Conservation (phyloP, 2,329 filamentous ascomycete genomes). For the Zarea fungicola region DNA sequence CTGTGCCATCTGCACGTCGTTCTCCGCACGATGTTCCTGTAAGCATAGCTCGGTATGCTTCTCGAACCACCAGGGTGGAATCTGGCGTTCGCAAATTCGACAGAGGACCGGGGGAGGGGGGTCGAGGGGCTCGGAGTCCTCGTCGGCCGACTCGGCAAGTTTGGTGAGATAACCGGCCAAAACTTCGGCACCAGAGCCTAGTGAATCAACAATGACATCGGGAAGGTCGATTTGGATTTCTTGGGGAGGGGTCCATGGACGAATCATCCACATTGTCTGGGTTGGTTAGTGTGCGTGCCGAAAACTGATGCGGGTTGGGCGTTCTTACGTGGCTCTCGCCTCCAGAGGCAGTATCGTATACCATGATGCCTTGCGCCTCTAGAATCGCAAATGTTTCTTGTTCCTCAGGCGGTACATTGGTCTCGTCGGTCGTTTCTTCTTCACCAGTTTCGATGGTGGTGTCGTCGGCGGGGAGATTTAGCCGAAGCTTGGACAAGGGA, state of each 20-base stretch:
- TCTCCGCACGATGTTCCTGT: slow-evolving; percentile 92
- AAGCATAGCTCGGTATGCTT: slow-evolving; percentile 96
- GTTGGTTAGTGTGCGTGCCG: slow-evolving; percentile 21
- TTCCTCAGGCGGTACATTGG: slow-evolving; percentile 1
- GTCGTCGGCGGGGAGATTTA: slow-evolving; percentile 36
- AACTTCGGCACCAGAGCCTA: slow-evolving; percentile 91
- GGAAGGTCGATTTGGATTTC: slow-evolving; percentile 97
- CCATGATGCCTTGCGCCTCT: slow-evolving; percentile 97
- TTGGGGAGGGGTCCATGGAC: slow-evolving; percentile 78
- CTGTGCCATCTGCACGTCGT: slow-evolving; percentile 95
- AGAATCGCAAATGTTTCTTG: slow-evolving; percentile 58
- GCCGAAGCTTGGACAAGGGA: slow-evolving; percentile 59
- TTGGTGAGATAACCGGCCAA: slow-evolving; percentile 89
- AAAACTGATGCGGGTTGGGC: background rate
- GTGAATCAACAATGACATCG: slow-evolving; percentile 78
- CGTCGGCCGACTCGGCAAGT: slow-evolving; percentile 75
- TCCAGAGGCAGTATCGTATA: slow-evolving; percentile 83
- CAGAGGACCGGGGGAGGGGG: slow-evolving; percentile 87
- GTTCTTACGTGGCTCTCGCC: slow-evolving; percentile 81
- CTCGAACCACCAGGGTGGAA: slow-evolving; percentile 99
- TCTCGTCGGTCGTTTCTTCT: slow-evolving; percentile 34
- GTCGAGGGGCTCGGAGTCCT: slow-evolving; percentile 69
- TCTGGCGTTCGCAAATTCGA: slow-evolving; percentile 94
- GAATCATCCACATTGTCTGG: slow-evolving; percentile 99
- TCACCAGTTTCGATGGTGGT: slow-evolving; percentile 32